These are phyloP conservation scores for Suhomyces yuchorum DNA, from an alignment of 1,139 yeast species.

Conservation along the genomic window DNA sequence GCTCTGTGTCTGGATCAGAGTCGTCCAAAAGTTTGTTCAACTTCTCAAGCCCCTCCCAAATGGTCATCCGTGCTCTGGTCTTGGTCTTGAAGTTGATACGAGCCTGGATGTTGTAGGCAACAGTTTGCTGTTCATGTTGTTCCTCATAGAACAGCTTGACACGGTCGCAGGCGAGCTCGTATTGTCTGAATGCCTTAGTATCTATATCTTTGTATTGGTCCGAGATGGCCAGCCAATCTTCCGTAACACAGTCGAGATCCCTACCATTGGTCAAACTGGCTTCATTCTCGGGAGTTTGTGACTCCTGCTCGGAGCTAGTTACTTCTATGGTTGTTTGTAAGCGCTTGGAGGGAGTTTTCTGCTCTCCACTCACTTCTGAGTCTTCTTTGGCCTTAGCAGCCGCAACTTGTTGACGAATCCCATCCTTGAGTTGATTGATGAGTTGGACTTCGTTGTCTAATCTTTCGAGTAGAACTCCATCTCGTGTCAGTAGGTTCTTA, in stretches of 20 bases:
- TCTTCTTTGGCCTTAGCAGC: constrained; percentile 6
- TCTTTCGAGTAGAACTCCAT: constrained; percentile 31
- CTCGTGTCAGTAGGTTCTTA: constrained; percentile 4
- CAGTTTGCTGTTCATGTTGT: constrained; percentile 72
- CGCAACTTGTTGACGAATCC: constrained; percentile 11
- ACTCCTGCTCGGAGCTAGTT: not conserved
- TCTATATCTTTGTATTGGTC: constrained; percentile 41
- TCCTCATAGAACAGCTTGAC: constrained; percentile 68
- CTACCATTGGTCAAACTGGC: not conserved
- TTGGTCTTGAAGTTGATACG: constrained; percentile 70
- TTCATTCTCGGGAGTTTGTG: not conserved
- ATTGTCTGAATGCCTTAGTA: constrained; percentile 57
- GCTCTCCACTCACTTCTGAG: not conserved
- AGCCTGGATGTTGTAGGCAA: constrained; percentile 72
- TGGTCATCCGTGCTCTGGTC: constrained; percentile 63
- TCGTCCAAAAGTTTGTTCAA: constrained; percentile 67
- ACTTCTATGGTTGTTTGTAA: not conserved
- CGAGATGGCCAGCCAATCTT: constrained; percentile 26
- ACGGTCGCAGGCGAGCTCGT: constrained; percentile 69
- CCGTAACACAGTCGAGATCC: not conserved
- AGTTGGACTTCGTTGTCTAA: constrained; percentile 40
- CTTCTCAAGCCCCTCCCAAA: constrained; percentile 71
- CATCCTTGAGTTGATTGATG: constrained; percentile 33
- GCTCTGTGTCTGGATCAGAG: constrained; percentile 74
- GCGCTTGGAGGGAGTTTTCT: too few relatives aligned